These are phyloP conservation scores for Fagopyrum homotropicum DNA, from an alignment of 148 eudicot genomes.

Conservation along the genomic window DNA sequence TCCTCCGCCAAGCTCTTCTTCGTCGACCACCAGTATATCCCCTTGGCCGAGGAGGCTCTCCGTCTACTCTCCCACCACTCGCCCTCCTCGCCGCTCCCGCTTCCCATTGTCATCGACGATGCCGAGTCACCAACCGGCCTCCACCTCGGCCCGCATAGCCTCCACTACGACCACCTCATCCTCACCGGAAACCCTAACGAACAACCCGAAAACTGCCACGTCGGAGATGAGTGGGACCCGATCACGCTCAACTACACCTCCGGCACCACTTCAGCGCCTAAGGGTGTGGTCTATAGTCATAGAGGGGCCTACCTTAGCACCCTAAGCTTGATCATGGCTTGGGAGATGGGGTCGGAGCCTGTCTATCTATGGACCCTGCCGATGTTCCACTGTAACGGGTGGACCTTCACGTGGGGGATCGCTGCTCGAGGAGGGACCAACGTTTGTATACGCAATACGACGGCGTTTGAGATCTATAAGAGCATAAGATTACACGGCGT, in stretches of 20 bases:
- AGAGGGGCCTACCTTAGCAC: slow-evolving; percentile 84
- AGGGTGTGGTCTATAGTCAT: slow-evolving; percentile 86
- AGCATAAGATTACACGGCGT: slow-evolving; percentile 48
- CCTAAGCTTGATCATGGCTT: slow-evolving; percentile 55
- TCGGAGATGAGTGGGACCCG: slow-evolving; percentile 75
- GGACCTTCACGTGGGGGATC: slow-evolving; percentile 96
- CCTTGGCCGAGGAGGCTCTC: slow-evolving; percentile 52
- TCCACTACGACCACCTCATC: slow-evolving; percentile 64
- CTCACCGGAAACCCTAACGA: slow-evolving; percentile 28
- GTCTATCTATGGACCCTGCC: slow-evolving; percentile 86
- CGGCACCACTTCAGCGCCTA: slow-evolving; percentile 79
- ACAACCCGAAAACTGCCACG: neutral
- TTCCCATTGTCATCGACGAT: slow-evolving; percentile 53
- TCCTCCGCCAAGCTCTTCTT: slow-evolving; percentile 71
- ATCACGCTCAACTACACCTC: slow-evolving; percentile 81
- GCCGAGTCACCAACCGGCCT: slow-evolving; percentile 36
- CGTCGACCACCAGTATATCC: slow-evolving; percentile 52
- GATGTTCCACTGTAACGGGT: slow-evolving; percentile 98
- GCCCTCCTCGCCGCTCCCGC: slow-evolving; percentile 22
- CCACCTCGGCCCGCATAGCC: slow-evolving; percentile 38
- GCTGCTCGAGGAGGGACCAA: slow-evolving; percentile 95
- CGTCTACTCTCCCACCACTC: slow-evolving; percentile 23
- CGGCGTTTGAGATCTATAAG: slow-evolving; percentile 43
- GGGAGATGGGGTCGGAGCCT: slow-evolving; percentile 79
- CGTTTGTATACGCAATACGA: slow-evolving; percentile 70